phyloP scores from a whole-genome alignment of 2,329 filamentous ascomycete genomes.

The Hypomyces perniciosus region DNA sequence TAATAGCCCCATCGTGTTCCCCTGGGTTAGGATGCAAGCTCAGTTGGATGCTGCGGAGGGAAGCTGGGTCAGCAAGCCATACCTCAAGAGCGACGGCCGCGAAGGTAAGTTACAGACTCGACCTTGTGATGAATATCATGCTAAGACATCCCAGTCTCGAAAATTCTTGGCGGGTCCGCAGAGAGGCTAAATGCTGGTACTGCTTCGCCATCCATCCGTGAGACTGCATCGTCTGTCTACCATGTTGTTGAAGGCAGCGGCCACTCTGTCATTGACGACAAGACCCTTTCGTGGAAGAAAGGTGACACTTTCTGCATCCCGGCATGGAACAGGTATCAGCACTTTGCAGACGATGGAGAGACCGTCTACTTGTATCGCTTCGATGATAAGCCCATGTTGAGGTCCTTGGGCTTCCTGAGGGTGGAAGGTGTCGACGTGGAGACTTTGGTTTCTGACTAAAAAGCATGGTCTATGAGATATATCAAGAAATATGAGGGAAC shows the following conservation, averaged over 20 bases:
- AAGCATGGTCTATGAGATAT: not conserved
- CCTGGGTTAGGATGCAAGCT: conserved; percentile 41
- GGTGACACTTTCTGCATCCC: conserved; percentile 52
- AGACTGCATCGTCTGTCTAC: conserved; percentile 48
- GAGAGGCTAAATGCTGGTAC: conserved; percentile 34
- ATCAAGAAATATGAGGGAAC: not conserved
- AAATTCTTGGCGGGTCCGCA: conserved; percentile 41
- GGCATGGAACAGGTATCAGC: conserved; percentile 44
- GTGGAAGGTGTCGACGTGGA: conserved; percentile 34
- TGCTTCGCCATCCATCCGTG: conserved; percentile 33
- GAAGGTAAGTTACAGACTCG: conserved; percentile 20
- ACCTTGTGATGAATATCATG: not conserved
- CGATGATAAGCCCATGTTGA: conserved; percentile 50
- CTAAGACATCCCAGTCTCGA: conserved; percentile 19
- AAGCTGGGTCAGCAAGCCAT: conserved; percentile 25
- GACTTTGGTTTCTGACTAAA: conserved; percentile 23
- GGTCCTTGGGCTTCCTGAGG: conserved; percentile 44
- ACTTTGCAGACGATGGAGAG: conserved; percentile 31
- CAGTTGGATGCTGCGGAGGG: conserved; percentile 30
- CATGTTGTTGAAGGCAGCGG: conserved; percentile 46
- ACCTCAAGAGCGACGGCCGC: conserved; percentile 26
- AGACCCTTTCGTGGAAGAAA: conserved; percentile 36
- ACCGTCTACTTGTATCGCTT: conserved; percentile 47
- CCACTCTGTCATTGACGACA: conserved; percentile 31
- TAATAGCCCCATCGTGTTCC: conserved; percentile 40